Base-by-base conservation (phyloP, 2,329 filamentous ascomycete species). In the Apiospora marii region DNA sequence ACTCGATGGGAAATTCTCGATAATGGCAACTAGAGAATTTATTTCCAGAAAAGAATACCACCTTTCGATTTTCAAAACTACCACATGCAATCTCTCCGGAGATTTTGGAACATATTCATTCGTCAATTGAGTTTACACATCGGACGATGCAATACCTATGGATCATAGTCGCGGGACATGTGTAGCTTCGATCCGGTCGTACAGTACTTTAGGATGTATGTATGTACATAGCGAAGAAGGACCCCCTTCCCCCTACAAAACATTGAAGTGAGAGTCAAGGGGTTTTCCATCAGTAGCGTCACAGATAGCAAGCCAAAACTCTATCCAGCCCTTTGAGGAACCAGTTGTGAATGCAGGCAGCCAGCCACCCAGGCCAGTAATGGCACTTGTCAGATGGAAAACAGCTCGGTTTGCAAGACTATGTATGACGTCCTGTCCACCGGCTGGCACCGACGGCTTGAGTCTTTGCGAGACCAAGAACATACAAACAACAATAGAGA, bases 291-390 rank as follows among this genome's bases (percentile, higher is more conserved):
- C 34, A 27, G 69, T 70, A 49, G 49, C 69, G 58, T 64, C 58
- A 64, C 58, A 64, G 30, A n/a, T 64, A 41, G 58, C 58, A 34
- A 64, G n/a, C 34, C 58, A 64, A 13, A 41, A 64, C 58, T n/a
- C 30, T 64, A 41, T 24, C 14, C 34, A 64, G 58, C 58, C 53
- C 58, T 64, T 41, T 41, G 30, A 41, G 22, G 22, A 41, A 41
- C 53, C 58, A 64, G 34, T 41, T n/a, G 34, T 34, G 58, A 22
- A 41, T 64, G 58, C 34, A n/a, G 58, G 58, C 72, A 72, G 71
- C 74, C 72, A 72, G 71, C 74, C 71, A 72, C 73, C 76, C 71
- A 41, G 73, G 70, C 68, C 74, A 74, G 75, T 72, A 75, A 73
- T 70, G 72, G 67, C 70, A 64, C 34, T 64, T 64, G 58, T 64